Evolutionary conservation across 2,329 filamentous ascomycete genomes (phyloP), one percentile per base, ranked within the genome.

Genomic region (Colletotrichum caudatum): DNA sequence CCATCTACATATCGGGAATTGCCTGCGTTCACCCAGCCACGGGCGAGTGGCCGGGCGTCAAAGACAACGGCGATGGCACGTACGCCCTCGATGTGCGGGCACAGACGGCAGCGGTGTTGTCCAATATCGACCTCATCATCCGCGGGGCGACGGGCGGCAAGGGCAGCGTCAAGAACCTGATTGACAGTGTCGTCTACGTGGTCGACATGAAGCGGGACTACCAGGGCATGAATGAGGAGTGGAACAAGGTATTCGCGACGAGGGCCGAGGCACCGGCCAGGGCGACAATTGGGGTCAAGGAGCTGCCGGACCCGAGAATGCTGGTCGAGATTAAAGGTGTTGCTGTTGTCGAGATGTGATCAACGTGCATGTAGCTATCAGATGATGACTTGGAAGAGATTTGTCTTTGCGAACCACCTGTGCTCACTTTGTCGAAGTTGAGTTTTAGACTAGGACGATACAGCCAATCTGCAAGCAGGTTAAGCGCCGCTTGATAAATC

Each of bases 1-100:
- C 81, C 35, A 79, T 84, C 33, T 83, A 83, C 75, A 62, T 84
- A 12, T 82, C 82, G 1, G 82, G 82, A 37, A 83, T 78, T 3
- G 80, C 82, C 2, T 79, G 78, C 61, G 75, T 78, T 12, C 75
- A 73, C 6, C 78, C 79, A 7, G 80, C 81, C 20, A 44, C 37
- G 3, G 82, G 81, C 39, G 78, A 75, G 8, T 81, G 76, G 66
- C 75, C 77, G 7, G 81, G 82, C 18, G 81, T 80, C 11, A 79
- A 74, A 0, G 78, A 81, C 59, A 80, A 82, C 29, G 59, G 77
- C 0, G 81, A 83, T 56, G 81, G 81, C 33, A 80, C 77, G 0
- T 77, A 72, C 56, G 76, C 72, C 1, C 72, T 81, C 14, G 81
- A 83, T 64, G 78, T 82, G 41, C 78, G 78, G 44, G 29, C 5